phyloP scores from a whole-genome alignment of 768 basidiomycete species.

The Panus rudis region DNA sequence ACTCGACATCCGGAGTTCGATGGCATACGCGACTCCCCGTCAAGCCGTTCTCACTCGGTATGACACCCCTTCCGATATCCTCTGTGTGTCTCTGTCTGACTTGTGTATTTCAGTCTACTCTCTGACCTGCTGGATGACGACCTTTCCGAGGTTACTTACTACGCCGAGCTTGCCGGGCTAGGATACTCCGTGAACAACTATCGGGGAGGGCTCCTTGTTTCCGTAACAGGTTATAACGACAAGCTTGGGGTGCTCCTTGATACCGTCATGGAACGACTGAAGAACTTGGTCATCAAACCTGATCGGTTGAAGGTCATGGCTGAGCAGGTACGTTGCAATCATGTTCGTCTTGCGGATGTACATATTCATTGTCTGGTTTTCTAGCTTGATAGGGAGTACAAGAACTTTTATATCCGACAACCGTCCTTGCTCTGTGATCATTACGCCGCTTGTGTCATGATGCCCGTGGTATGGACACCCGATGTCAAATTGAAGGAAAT shows the following conservation, averaged over 20 bases:
- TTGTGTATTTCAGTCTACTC: slow-evolving; percentile 12
- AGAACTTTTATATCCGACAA: slow-evolving; percentile 35
- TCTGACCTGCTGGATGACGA: slow-evolving; percentile 34
- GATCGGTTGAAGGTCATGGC: slow-evolving; percentile 37
- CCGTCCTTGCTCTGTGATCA: slow-evolving; percentile 26
- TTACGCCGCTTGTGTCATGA: slow-evolving; percentile 32
- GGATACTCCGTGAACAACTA: slow-evolving; percentile 28
- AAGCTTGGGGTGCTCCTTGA: slow-evolving; percentile 39
- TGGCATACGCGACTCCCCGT: slow-evolving; percentile 25
- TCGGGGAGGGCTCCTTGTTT: slow-evolving; percentile 31
- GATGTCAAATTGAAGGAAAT: slow-evolving; percentile 34
- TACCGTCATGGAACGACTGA: slow-evolving; percentile 35
- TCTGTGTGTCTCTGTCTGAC: not conserved
- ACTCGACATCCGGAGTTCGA: slow-evolving; percentile 29
- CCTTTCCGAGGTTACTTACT: slow-evolving; percentile 45
- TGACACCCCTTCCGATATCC: slow-evolving; percentile 12
- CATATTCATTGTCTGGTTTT: not conserved
- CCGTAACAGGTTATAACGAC: slow-evolving; percentile 44
- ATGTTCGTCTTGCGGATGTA: not conserved
- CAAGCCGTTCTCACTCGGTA: slow-evolving; percentile 23
- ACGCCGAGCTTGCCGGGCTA: slow-evolving; percentile 45
- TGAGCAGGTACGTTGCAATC: slow-evolving; percentile 32
- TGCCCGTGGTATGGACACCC: slow-evolving; percentile 34
- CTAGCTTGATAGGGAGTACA: slow-evolving; percentile 31
- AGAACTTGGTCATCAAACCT: slow-evolving; percentile 30